phyloP scores from a whole-genome alignment of 2,329 filamentous ascomycete genomes.

The Rhinocladiella similis region DNA sequence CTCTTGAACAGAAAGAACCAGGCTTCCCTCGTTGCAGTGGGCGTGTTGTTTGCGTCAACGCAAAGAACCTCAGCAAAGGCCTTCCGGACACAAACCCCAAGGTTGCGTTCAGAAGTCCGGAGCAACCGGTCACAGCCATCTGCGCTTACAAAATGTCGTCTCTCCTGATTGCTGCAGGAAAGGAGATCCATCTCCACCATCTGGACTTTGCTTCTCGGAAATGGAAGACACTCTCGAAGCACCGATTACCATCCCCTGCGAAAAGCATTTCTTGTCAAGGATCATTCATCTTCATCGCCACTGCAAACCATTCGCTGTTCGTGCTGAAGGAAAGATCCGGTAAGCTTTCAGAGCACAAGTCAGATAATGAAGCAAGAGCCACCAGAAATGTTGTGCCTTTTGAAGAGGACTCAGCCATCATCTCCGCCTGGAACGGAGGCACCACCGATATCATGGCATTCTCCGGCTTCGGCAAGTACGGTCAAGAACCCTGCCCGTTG shows the following conservation, averaged over 20 bases:
- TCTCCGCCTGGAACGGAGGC: slow-evolving; percentile 13
- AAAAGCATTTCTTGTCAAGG: slow-evolving; percentile 50
- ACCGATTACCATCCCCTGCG: slow-evolving; percentile 49
- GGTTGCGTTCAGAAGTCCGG: slow-evolving; percentile 9
- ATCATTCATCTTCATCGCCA: slow-evolving; percentile 55
- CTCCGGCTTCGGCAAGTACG: slow-evolving; percentile 14
- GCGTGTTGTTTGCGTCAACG: slow-evolving; percentile 23
- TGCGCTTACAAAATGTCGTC: slow-evolving; percentile 44
- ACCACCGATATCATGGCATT: slow-evolving; percentile 21
- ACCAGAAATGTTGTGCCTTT: slow-evolving; percentile 21
- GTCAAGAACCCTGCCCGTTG: slow-evolving; percentile 10
- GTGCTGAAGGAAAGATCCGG: slow-evolving; percentile 35
- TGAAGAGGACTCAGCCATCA: slow-evolving; percentile 13
- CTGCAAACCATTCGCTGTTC: slow-evolving; percentile 53
- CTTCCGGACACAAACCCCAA: slow-evolving; percentile 9
- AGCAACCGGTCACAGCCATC: slow-evolving; percentile 23
- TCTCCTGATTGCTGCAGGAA: slow-evolving; percentile 48
- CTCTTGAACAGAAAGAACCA: slow-evolving; percentile 16
- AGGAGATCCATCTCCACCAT: slow-evolving; percentile 43
- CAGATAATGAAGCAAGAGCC: slow-evolving; percentile 31
- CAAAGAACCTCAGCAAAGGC: slow-evolving; percentile 22
- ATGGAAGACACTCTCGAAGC: slow-evolving; percentile 42
- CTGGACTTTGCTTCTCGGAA: slow-evolving; percentile 43
- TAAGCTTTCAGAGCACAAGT: slow-evolving; percentile 36
- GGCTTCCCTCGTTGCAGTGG: slow-evolving; percentile 6